Conservation (phyloP, 1,284 basidiomycete species). For the Tetrapyrgos nigripes region DNA sequence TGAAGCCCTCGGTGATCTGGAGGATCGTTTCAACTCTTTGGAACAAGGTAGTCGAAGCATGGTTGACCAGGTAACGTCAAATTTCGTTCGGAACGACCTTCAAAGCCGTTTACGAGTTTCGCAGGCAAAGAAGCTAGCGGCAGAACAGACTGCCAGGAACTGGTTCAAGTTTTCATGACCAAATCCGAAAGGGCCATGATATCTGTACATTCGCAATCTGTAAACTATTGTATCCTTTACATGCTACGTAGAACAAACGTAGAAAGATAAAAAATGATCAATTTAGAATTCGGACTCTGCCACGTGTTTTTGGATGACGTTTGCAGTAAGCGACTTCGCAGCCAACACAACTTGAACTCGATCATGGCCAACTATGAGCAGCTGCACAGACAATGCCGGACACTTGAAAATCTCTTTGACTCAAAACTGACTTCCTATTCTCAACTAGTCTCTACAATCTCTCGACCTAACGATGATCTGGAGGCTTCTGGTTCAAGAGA, state of each 20-base stretch:
- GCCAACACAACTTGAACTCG: background rate
- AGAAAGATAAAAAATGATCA: background rate
- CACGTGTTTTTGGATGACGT: background rate
- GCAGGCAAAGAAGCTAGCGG: constrained; percentile 66
- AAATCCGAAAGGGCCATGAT: background rate
- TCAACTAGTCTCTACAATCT: constrained; percentile 81
- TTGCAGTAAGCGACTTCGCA: background rate
- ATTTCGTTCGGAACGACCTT: constrained; percentile 5
- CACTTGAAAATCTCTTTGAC: constrained; percentile 90
- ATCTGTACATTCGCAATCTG: background rate
- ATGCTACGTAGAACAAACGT: too few species aligned
- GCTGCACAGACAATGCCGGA: constrained; percentile 86
- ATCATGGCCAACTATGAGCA: constrained; percentile 80
- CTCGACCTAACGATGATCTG: constrained; percentile 66
- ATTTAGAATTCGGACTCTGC: background rate
- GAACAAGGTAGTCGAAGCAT: constrained; percentile 70
- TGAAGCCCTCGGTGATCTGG: constrained; percentile 51
- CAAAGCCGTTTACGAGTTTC: constrained; percentile 1
- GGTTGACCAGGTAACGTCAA: constrained; percentile 58
- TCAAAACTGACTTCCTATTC: constrained; percentile 90
- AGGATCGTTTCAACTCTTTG: constrained; percentile 66
- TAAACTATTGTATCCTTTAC: background rate
- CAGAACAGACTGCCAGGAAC: constrained; percentile 63
- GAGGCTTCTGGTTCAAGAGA: constrained; percentile 74
- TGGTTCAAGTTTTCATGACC: constrained; percentile 65